phyloP scores from a whole-genome alignment of 129 eudicot species.

The Flaveria bidentis region DNA sequence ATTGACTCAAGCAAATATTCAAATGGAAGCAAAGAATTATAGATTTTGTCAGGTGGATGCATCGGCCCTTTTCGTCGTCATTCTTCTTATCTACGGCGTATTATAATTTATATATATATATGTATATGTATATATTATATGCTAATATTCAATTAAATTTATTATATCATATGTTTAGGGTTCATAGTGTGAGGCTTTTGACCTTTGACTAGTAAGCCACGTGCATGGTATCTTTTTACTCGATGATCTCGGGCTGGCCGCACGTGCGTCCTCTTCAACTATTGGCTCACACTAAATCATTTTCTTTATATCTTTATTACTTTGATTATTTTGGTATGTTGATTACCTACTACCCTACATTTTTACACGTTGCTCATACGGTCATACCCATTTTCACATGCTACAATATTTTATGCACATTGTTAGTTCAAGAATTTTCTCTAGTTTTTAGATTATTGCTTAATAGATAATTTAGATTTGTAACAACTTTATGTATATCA shows the following conservation, averaged over 20 bases:
- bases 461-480: background rate
- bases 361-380: constrained; percentile 22
- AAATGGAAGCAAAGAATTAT: constrained; percentile 30
- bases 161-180: constrained; percentile 6
- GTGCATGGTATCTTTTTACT: constrained; percentile 94
- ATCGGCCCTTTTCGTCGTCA: constrained; percentile 40
- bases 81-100: constrained; percentile 51
- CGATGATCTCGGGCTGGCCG: constrained; percentile 58
- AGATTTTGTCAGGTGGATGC: constrained; percentile 46
- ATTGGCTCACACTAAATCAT: constrained; percentile 31
- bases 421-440: background rate
- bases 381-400: constrained; percentile 20
- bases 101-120: background rate
- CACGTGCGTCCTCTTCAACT: constrained; percentile 69
- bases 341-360: constrained; percentile 12
- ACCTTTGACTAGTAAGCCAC: constrained; percentile 86
- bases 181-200: constrained; percentile 53
- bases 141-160: background rate
- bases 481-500: background rate
- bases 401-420: background rate
- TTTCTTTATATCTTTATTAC: background rate
- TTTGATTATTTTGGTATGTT: constrained; percentile 6
- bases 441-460: background rate
- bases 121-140: background rate
- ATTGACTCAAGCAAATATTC: constrained; percentile 29